A percentile compares a stretch with the other conserved stretches of the same genome.
Evolutionary conservation across 306 rosid species (phyloP).

Genomic region (Fragaria ananassa): DNA sequence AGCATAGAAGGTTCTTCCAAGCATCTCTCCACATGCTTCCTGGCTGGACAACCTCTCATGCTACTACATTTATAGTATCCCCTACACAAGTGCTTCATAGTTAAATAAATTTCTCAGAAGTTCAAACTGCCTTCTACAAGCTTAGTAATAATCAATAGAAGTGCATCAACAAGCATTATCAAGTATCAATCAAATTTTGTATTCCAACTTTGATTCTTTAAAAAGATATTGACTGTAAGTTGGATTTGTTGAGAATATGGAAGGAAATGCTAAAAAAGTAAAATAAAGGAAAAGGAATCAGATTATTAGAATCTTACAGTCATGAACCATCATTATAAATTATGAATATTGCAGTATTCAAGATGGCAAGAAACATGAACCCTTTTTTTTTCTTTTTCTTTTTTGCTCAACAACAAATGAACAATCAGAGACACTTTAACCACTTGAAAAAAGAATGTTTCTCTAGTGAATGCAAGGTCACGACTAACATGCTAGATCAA

Average conservation of each 20-base stretch:
- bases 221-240: constrained; percentile 14
- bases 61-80: constrained; percentile 99
- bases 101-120: neutral
- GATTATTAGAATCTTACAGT: constrained; percentile 8
- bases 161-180: neutral
- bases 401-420: constrained; percentile 15
- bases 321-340: neutral
- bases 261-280: neutral
- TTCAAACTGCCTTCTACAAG: neutral
- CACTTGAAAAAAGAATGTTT: constrained; percentile 10
- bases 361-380: constrained; percentile 6
- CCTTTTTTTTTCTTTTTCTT: neutral
- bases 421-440: neutral
- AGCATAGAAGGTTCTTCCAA: constrained; percentile 96
- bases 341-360: constrained; percentile 12
- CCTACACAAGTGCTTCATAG: constrained; percentile 45
- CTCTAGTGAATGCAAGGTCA: constrained; percentile 7
- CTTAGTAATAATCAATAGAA: neutral
- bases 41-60: constrained; percentile 99
- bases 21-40: constrained; percentile 98
- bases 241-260: neutral
- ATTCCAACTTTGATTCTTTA: neutral
- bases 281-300: neutral
- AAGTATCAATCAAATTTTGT: neutral
- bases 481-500: constrained; percentile 7